Percentiles rank a stretch among this genome's conserved stretches.
phyloP scores from a whole-genome alignment of 345 rosid species.

The Aethionema arabicum region DNA sequence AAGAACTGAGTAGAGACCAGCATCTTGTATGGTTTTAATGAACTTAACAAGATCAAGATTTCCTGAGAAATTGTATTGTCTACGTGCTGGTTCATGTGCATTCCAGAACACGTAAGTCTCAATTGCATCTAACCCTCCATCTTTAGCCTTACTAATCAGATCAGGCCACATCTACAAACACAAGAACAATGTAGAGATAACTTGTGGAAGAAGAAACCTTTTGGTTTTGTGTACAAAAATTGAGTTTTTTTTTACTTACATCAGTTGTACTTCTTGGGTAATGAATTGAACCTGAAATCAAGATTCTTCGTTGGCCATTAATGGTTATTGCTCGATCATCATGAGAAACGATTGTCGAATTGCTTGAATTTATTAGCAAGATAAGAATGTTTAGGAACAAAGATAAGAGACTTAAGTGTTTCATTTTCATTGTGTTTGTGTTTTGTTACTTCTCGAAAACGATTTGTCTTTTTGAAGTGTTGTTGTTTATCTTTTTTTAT shows the following conservation, averaged over 20 bases:
- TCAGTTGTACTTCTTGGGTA: constrained; percentile 63
- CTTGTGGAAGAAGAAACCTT: background rate
- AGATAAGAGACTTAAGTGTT: constrained; percentile 6
- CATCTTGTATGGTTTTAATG: constrained; percentile 50
- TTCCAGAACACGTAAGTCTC: constrained; percentile 76
- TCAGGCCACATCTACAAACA: constrained; percentile 69
- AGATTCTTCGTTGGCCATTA: constrained; percentile 50
- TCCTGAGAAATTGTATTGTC: constrained; percentile 51
- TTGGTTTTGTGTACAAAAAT: constrained; percentile 1
- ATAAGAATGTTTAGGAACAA: constrained; percentile 2
- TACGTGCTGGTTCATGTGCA: constrained; percentile 53
- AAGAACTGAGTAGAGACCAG: constrained; percentile 54
- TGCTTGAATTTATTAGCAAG: background rate
- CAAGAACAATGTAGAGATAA: background rate
- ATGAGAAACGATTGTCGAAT: constrained; percentile 38
- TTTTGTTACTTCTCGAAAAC: background rate
- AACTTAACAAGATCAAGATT: constrained; percentile 58
- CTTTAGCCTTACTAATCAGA: constrained; percentile 55
- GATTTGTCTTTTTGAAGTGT: background rate
- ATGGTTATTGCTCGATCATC: constrained; percentile 52
- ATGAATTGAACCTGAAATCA: constrained; percentile 70
- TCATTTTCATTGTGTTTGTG: constrained; percentile 22
- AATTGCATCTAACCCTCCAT: constrained; percentile 62
- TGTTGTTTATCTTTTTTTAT: constrained; percentile 10
- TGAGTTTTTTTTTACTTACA: constrained; percentile 38